phyloP scores from a whole-genome alignment of 2,329 filamentous ascomycete genomes.

The Trichoderma semiorbis region DNA sequence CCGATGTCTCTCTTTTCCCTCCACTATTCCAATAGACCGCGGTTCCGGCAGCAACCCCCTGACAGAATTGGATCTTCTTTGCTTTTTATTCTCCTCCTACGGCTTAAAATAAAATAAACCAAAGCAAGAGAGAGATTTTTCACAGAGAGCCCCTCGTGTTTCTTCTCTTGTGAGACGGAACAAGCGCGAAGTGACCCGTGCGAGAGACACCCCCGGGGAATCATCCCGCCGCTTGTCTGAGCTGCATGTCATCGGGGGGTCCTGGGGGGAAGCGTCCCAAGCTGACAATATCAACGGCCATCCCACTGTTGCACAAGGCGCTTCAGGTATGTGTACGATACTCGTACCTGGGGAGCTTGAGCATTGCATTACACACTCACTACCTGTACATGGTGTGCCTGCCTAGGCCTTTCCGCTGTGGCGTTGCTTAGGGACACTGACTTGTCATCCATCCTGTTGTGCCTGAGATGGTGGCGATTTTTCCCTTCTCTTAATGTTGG shows the following conservation, averaged over 20 bases:
- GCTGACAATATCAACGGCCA: background rate
- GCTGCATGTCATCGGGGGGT: conserved; percentile 9
- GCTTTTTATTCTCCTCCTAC: background rate
- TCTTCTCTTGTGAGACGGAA: background rate
- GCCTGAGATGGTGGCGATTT: conserved; percentile 11
- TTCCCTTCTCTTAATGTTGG: background rate
- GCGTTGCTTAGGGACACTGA: background rate
- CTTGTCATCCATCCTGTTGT: background rate
- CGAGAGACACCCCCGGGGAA: background rate
- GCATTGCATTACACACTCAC: background rate
- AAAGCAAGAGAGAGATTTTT: background rate
- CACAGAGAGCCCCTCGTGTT: conserved; percentile 1
- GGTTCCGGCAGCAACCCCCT: background rate
- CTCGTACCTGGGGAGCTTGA: background rate
- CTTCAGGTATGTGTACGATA: background rate
- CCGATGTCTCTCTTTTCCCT: background rate
- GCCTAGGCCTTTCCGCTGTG: background rate
- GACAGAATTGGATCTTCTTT: background rate
- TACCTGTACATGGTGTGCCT: background rate
- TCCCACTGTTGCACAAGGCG: background rate
- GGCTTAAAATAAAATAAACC: background rate
- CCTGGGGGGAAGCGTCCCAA: background rate
- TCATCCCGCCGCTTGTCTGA: conserved; percentile 6
- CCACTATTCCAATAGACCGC: background rate
- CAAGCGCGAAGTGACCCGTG: background rate